Percentiles rank a stretch among this genome's conserved stretches.
Conservation (phyloP, 2,329 filamentous ascomycete genomes). For the Orbilia javanica region DNA sequence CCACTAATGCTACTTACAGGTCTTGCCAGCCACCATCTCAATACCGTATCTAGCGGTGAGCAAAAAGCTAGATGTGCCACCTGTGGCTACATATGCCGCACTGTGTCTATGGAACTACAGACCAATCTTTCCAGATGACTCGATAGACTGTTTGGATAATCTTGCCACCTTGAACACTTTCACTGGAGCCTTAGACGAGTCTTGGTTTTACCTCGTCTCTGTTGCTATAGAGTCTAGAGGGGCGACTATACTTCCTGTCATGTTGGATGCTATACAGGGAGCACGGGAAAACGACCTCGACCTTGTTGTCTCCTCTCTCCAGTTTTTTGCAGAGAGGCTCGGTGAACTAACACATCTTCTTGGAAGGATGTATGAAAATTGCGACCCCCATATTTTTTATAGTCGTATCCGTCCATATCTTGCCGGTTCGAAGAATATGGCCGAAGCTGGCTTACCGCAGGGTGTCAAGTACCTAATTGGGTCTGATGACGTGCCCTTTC, state of each 20-base stretch:
- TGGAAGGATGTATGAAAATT: slow-evolving; percentile 92
- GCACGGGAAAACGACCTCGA: slow-evolving; percentile 77
- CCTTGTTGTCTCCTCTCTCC: slow-evolving; percentile 82
- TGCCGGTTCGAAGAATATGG: slow-evolving; percentile 97
- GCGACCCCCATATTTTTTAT: slow-evolving; percentile 94
- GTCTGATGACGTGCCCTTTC: slow-evolving; percentile 75
- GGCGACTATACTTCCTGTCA: slow-evolving; percentile 85
- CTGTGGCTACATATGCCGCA: slow-evolving; percentile 93
- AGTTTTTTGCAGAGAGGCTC: slow-evolving; percentile 84
- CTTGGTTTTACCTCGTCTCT: slow-evolving; percentile 97
- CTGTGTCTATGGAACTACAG: slow-evolving; percentile 98
- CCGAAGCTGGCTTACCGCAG: slow-evolving; percentile 86
- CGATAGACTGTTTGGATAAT: slow-evolving; percentile 85
- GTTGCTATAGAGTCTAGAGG: slow-evolving; percentile 95
- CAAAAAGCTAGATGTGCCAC: slow-evolving; percentile 82
- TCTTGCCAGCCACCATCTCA: slow-evolving; percentile 83
- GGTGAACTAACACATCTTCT: slow-evolving; percentile 85
- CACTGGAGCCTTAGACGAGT: slow-evolving; percentile 94
- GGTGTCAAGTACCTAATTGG: slow-evolving; percentile 91
- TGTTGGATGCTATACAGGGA: slow-evolving; percentile 87
- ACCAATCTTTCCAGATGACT: slow-evolving; percentile 85
- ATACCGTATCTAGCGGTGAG: slow-evolving; percentile 84
- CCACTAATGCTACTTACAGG: slow-evolving; percentile 64
- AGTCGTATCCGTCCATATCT: slow-evolving; percentile 95
- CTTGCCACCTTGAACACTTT: slow-evolving; percentile 89